Evolutionary conservation across 805 yeast species (phyloP), one percentile per base, ranked within the genome.

Genomic region (Kodamaea hsintzibuensis): DNA sequence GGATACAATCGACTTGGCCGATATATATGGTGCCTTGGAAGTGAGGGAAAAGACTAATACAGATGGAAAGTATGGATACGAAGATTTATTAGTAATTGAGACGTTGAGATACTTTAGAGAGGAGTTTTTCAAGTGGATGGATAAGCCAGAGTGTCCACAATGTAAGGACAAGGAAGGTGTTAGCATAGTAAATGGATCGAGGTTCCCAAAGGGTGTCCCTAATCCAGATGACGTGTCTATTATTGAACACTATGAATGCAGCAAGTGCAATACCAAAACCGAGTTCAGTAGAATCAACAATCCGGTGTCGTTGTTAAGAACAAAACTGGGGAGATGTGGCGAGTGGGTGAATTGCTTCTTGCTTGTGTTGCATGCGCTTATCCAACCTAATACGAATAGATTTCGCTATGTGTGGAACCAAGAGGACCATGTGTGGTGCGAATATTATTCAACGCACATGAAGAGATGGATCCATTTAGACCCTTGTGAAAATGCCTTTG

Each of bases 371-470:
- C 77, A 84, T 25, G 83, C 96, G 0, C 71, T 92, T 43, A 74
- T 83, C 25, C 82, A 82, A 1, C 52, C 64, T 1, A 69, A 65
- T 17, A 57, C 63, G 13, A 60, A 60, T 37, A 49, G 62, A n/a
- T 55, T 70, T 12, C 71, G 98, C 50, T 91, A 87, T 63, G 73
- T 92, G 1, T 89, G 96, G 96, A 91, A 91, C 67, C 74, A 81
- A 7, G 98, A 93, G 66, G 98, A 93, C 66, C 98, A 93, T 67
- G 98, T 90, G 1, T 93, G 98, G 98, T 88, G 96, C 62, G 98
- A 93, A 64, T 86, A 88, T 61, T 92, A 83, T 66, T 88, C 96
- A 1, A 67, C 62, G 0, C 62, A 71, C 17, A 73, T 82, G 58
- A 68, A 78, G 44, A 70, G 91, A 52, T 93, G 98, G 98, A 77